These are phyloP conservation scores for Picochlorum costavermella DNA, from an alignment of 139 green algal genomes.

Conservation along the genomic window DNA sequence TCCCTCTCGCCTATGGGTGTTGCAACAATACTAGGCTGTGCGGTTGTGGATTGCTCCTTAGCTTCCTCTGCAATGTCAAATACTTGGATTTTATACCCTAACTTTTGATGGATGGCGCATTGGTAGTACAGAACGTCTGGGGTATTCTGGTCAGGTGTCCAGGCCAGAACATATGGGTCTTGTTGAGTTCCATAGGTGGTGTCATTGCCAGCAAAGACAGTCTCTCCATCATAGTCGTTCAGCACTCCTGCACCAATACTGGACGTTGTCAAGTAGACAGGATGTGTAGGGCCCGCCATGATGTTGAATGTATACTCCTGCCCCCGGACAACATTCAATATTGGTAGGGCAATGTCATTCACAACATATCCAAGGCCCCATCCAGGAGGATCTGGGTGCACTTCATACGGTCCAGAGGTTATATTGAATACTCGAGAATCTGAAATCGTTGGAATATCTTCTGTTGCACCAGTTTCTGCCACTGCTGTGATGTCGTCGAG, in stretches of 20 bases:
- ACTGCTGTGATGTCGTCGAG: neutral
- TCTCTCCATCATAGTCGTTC: constrained; percentile 4
- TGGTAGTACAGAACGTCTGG: constrained; percentile 20
- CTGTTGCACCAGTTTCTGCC: neutral
- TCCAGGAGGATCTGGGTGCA: constrained; percentile 21
- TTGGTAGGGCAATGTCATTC: constrained; percentile 12
- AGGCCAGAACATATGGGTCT: constrained; percentile 8
- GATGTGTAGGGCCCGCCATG: constrained; percentile 12
- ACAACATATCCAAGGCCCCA: constrained; percentile 14
- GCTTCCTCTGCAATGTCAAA: neutral
- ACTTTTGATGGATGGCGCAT: constrained; percentile 19
- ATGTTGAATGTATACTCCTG: constrained; percentile 16
- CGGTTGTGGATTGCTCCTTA: neutral
- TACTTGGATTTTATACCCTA: constrained; percentile 11
- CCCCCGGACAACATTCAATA: constrained; percentile 8
- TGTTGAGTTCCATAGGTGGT: constrained; percentile 1
- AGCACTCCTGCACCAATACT: constrained; percentile 13
- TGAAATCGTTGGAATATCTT: neutral
- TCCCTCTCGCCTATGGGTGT: neutral
- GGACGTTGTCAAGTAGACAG: constrained; percentile 15
- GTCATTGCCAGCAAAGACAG: constrained; percentile 7
- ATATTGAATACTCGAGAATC: constrained; percentile 1
- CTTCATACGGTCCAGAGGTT: constrained; percentile 7
- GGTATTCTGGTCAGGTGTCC: constrained; percentile 17
- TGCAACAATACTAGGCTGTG: no score